Conservation (phyloP, 2,329 filamentous ascomycete genomes). For the Ceratocystis harringtonii region DNA sequence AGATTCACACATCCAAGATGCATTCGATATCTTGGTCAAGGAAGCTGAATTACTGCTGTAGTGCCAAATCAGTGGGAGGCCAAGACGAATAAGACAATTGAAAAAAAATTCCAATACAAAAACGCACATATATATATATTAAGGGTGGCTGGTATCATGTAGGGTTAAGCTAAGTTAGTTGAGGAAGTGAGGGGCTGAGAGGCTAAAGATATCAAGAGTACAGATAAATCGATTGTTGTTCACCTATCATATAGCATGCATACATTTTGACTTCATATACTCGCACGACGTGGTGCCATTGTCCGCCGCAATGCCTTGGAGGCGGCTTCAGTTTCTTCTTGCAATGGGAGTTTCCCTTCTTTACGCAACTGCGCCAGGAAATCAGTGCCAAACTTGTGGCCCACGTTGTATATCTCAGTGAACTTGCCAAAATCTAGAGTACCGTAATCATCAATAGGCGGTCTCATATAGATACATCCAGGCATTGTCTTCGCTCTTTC, state of each 20-base stretch:
- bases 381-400: slow-evolving; percentile 71
- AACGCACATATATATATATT: slow-evolving; percentile 9
- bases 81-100: not conserved
- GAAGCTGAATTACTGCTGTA: slow-evolving; percentile 4
- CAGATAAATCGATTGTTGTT: not conserved
- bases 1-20: slow-evolving; percentile 56
- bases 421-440: slow-evolving; percentile 96
- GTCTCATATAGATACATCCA: slow-evolving; percentile 91
- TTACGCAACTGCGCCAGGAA: slow-evolving; percentile 64
- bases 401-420: slow-evolving; percentile 86
- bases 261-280: slow-evolving; percentile 38
- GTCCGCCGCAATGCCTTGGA: slow-evolving; percentile 63
- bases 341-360: slow-evolving; percentile 56
- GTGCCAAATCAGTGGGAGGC: no score
- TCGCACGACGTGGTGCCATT: slow-evolving; percentile 64
- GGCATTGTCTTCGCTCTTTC: slow-evolving; percentile 83
- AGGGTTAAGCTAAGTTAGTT: not conserved
- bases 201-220: not conserved
- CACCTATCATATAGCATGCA: not conserved
- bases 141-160: not conserved
- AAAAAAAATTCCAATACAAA: not conserved
- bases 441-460: slow-evolving; percentile 82
- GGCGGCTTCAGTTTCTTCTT: slow-evolving; percentile 48
- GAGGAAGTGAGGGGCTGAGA: not conserved
- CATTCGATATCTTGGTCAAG: slow-evolving; percentile 53